Conservation (phyloP, 208 protist genomes). For the Herpetomonas samuelpessoai region DNA sequence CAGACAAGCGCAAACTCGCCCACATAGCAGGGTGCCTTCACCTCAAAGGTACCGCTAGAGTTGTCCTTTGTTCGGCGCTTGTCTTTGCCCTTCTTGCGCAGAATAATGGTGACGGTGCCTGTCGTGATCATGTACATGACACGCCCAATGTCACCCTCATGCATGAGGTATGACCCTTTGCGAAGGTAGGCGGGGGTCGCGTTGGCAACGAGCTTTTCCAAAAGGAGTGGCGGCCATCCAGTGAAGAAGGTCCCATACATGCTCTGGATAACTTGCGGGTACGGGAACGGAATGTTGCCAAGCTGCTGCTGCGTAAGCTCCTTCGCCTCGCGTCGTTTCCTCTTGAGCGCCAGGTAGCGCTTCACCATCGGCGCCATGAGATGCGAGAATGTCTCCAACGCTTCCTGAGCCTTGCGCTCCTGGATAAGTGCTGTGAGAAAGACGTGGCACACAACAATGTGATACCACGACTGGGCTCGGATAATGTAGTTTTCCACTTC, state of each 20-base stretch:
- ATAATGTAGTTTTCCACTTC: constrained; percentile 42
- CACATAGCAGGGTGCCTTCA: constrained; percentile 84
- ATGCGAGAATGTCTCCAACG: constrained; percentile 60
- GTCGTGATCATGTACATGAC: constrained; percentile 88
- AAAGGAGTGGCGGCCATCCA: constrained; percentile 63
- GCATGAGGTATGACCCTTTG: constrained; percentile 76
- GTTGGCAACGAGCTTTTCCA: constrained; percentile 67
- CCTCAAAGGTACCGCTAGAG: constrained; percentile 57
- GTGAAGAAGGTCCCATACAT: constrained; percentile 86
- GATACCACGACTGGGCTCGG: constrained; percentile 63
- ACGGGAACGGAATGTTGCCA: constrained; percentile 73
- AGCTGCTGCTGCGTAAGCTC: constrained; percentile 49
- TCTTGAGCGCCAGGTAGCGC: constrained; percentile 43
- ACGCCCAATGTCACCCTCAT: constrained; percentile 86
- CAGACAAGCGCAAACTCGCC: constrained; percentile 89
- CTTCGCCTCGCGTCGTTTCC: constrained; percentile 23
- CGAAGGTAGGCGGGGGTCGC: constrained; percentile 59
- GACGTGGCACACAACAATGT: constrained; percentile 76
- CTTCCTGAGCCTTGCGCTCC: constrained; percentile 66
- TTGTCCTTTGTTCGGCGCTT: constrained; percentile 80
- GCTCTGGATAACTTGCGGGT: constrained; percentile 68
- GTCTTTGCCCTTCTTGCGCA: constrained; percentile 59
- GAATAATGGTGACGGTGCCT: constrained; percentile 63
- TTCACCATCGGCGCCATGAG: constrained; percentile 70
- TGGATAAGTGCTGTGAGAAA: constrained; percentile 85